Evolutionary conservation across 345 rosid species (phyloP).

Genomic region (Linum usitatissimum): DNA sequence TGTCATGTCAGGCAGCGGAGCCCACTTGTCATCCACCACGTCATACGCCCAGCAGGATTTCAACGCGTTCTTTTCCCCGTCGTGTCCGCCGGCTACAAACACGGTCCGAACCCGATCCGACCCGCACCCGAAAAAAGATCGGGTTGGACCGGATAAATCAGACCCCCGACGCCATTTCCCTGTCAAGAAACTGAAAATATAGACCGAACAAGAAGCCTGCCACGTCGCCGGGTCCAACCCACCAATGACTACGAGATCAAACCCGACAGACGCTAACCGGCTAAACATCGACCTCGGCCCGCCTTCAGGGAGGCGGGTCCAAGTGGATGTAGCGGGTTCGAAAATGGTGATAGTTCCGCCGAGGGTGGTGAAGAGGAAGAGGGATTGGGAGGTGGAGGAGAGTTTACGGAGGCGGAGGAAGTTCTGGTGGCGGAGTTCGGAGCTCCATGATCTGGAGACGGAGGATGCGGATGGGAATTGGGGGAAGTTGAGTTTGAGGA

Average conservation of each 20-base stretch:
- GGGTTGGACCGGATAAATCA: slow-evolving; percentile 51
- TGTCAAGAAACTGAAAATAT: slow-evolving; percentile 36
- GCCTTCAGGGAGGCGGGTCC: slow-evolving; percentile 48
- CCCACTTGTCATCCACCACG: slow-evolving; percentile 49
- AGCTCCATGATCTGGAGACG: slow-evolving; percentile 49
- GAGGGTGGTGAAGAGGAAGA: slow-evolving; percentile 25
- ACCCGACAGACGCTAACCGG: slow-evolving; percentile 41
- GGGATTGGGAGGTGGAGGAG: slow-evolving; percentile 28
- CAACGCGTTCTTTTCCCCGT: slow-evolving; percentile 52
- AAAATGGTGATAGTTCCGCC: slow-evolving; percentile 26
- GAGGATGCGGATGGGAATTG: slow-evolving; percentile 33
- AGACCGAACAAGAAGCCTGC: slow-evolving; percentile 43
- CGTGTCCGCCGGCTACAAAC: slow-evolving; percentile 70
- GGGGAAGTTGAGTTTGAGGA: slow-evolving; percentile 36
- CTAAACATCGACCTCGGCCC: slow-evolving; percentile 56
- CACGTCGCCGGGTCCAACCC: slow-evolving; percentile 65
- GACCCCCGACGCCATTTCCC: slow-evolving; percentile 57
- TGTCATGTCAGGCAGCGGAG: slow-evolving; percentile 51
- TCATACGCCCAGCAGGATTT: slow-evolving; percentile 51
- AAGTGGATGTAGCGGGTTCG: slow-evolving; percentile 42
- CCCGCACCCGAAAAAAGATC: slow-evolving; percentile 55
- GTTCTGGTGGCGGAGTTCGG: slow-evolving; percentile 34
- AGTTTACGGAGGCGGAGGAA: slow-evolving; percentile 31
- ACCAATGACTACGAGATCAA: slow-evolving; percentile 60
- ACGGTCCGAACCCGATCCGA: slow-evolving; percentile 55